Percentiles rank a stretch among this genome's conserved stretches.
Evolutionary conservation across 495 filamentous ascomycete species (phyloP).

Genomic region (Hypoxylon lienhwacheense): DNA sequence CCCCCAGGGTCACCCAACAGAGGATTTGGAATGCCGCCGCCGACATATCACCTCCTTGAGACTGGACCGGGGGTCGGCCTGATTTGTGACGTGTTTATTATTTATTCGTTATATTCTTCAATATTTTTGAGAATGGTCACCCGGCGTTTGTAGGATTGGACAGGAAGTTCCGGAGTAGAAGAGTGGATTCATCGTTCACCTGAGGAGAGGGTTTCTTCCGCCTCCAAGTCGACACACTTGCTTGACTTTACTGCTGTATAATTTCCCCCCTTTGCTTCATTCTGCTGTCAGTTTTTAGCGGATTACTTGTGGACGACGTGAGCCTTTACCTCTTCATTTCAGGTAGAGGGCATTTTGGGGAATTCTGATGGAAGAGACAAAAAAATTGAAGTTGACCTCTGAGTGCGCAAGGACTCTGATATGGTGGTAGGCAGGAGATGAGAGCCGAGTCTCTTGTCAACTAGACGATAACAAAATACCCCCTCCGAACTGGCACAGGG

Average conservation of each 20-base stretch:
- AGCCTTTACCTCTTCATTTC: conserved; percentile 17
- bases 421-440: conserved; percentile 10
- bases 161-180: conserved; percentile 33
- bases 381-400: conserved; percentile 1
- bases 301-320: conserved; percentile 5
- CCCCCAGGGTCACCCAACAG: not conserved
- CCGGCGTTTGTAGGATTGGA: conserved; percentile 39
- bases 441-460: conserved; percentile 16
- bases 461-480: conserved; percentile 37
- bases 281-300: conserved; percentile 5
- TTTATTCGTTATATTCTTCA: conserved; percentile 9
- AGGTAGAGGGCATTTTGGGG: conserved; percentile 8
- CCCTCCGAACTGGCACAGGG: conserved; percentile 27
- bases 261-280: conserved; percentile 24
- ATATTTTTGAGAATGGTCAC: conserved; percentile 24
- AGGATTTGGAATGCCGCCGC: not conserved
- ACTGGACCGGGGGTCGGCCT: conserved; percentile 8
- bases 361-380: conserved; percentile 17
- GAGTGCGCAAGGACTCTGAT: conserved; percentile 26
- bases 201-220: conserved; percentile 15
- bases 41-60: conserved; percentile 4
- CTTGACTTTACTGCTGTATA: conserved; percentile 32
- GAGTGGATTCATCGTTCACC: conserved; percentile 18
- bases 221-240: conserved; percentile 8
- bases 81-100: conserved; percentile 20